These are phyloP conservation scores for Calonectria leucothoes DNA, from an alignment of 2,329 filamentous ascomycete genomes.

Conservation along the genomic window DNA sequence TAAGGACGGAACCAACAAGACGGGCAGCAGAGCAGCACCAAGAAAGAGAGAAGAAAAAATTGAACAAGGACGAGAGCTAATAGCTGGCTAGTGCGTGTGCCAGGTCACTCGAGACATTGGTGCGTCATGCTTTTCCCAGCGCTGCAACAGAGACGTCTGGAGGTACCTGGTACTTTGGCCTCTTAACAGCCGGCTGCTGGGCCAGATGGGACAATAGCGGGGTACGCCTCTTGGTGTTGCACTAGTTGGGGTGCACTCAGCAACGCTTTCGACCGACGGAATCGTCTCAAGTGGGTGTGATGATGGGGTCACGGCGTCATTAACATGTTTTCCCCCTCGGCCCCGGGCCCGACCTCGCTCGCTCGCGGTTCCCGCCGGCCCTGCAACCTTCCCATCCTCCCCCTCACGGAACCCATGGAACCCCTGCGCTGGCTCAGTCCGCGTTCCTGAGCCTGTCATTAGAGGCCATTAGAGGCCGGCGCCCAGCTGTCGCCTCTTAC, in stretches of 20 bases:
- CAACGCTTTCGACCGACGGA: not conserved
- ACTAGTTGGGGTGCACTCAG: slow-evolving; percentile 2
- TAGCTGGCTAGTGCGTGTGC: not conserved
- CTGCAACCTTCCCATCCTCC: not conserved
- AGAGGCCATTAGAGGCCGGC: not conserved
- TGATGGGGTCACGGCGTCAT: slow-evolving; percentile 45
- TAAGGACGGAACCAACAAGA: not conserved
- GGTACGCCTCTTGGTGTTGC: not conserved
- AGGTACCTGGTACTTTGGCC: not conserved
- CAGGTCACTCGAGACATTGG: not conserved
- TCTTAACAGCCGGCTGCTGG: slow-evolving; percentile 9
- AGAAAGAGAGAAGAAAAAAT: too few relatives aligned
- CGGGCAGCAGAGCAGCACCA: not conserved
- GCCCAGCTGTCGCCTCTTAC: not conserved
- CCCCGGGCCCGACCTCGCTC: not conserved
- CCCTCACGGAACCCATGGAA: not conserved
- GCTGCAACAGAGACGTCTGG: too few relatives aligned
- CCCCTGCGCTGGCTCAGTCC: not conserved
- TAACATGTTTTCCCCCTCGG: not conserved
- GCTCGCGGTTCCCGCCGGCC: not conserved
- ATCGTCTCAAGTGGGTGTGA: slow-evolving; percentile 19
- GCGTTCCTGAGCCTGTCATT: slow-evolving; percentile 4
- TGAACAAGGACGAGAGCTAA: not conserved
- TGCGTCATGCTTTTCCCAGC: not conserved
- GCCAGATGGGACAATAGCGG: not conserved